These are phyloP conservation scores for Aspergillus hancockii DNA, from an alignment of 495 filamentous ascomycete genomes.

Conservation along the genomic window DNA sequence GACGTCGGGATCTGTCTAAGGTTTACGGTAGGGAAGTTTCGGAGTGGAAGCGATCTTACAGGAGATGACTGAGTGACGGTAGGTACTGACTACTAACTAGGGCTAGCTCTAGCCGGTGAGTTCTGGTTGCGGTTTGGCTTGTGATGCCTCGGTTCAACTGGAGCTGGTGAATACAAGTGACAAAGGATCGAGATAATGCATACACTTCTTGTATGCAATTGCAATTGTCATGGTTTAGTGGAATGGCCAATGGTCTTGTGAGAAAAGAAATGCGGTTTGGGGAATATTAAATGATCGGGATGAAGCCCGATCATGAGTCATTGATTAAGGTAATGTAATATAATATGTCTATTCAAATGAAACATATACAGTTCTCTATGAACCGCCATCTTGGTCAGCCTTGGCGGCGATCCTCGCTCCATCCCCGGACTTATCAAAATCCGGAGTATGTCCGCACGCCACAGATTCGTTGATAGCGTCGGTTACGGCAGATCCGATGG, in stretches of 20 bases:
- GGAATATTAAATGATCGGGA: conserved; percentile 9
- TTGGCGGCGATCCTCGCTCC: not conserved
- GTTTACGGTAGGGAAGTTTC: conserved; percentile 5
- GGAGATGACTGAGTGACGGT: not conserved
- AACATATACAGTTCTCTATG: conserved; percentile 18
- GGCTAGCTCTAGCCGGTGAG: not conserved
- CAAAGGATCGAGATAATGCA: too few relatives aligned
- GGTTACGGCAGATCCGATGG: conserved; percentile 5
- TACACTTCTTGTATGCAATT: too few relatives aligned
- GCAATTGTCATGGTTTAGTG: not conserved
- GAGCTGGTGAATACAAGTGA: not conserved
- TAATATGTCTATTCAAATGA: conserved; percentile 19
- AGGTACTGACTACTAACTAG: not conserved
- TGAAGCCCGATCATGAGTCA: conserved; percentile 7
- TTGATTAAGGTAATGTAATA: not conserved
- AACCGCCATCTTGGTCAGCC: not conserved
- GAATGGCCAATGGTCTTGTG: too few relatives aligned
- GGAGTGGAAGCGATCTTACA: not conserved
- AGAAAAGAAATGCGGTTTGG: too few relatives aligned
- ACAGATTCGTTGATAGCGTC: conserved; percentile 11
- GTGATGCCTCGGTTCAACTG: conserved; percentile 21
- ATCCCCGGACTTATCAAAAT: not conserved
- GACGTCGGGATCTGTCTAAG: not conserved
- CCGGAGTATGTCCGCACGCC: not conserved
- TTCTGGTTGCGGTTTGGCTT: conserved; percentile 2